phyloP scores from a whole-genome alignment of 371 early-diverging fungal genomes.

The Quaeritorhiza haematococci region DNA sequence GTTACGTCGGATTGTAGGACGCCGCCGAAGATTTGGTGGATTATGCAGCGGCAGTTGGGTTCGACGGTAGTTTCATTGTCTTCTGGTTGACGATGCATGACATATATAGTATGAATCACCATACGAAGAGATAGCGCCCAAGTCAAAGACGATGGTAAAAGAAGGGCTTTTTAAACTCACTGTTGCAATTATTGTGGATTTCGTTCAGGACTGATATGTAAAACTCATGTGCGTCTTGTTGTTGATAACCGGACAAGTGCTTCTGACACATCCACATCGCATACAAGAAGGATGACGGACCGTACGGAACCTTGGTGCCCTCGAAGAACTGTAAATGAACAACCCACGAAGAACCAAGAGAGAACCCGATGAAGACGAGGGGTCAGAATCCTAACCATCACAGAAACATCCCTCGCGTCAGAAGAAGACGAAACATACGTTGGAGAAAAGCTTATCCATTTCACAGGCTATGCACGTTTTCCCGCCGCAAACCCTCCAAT shows the following conservation, averaged over 20 bases:
- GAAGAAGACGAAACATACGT: constrained; percentile 31
- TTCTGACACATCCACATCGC: constrained; percentile 83
- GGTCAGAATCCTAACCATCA: neutral
- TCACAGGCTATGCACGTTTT: constrained; percentile 86
- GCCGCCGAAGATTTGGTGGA: constrained; percentile 90
- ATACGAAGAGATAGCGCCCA: neutral
- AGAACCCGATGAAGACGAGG: neutral
- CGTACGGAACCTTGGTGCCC: constrained; percentile 68
- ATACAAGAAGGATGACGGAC: constrained; percentile 76
- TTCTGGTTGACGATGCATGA: too few relatives aligned
- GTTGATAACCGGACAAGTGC: constrained; percentile 86
- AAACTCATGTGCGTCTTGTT: constrained; percentile 96
- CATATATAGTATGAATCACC: too few relatives aligned
- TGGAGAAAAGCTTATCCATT: constrained; percentile 72
- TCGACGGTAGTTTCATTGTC: too few relatives aligned
- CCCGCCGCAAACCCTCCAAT: constrained; percentile 53
- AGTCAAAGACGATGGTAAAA: constrained; percentile 4
- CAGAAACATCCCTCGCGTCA: neutral
- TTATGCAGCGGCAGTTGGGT: constrained; percentile 70
- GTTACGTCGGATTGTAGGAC: constrained; percentile 83
- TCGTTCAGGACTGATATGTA: constrained; percentile 83
- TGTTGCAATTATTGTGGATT: constrained; percentile 58
- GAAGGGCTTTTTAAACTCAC: constrained; percentile 5
- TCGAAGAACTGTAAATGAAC: constrained; percentile 56
- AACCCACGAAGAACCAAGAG: constrained; percentile 2